phyloP scores from a whole-genome alignment of 768 basidiomycete genomes.

The Rhizopogon sp. region DNA sequence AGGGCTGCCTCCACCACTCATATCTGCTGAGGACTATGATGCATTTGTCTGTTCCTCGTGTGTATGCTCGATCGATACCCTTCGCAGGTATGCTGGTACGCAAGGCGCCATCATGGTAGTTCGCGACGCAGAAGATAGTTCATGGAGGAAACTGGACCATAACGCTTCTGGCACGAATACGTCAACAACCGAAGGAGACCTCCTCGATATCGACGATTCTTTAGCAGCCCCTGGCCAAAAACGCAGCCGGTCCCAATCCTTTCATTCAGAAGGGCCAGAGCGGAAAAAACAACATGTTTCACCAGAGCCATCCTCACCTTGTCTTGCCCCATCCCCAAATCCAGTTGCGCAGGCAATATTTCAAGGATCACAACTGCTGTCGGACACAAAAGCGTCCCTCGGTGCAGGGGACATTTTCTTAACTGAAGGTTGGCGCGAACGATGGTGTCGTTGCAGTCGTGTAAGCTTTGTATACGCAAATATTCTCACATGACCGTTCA shows the following conservation, averaged over 20 bases:
- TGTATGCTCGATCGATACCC: slow-evolving; percentile 46
- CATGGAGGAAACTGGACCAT: slow-evolving; percentile 51
- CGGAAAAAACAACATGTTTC: slow-evolving; percentile 42
- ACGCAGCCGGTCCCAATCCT: slow-evolving; percentile 32
- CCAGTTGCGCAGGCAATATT: slow-evolving; percentile 42
- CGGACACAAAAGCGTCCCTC: slow-evolving; percentile 21
- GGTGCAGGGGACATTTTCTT: slow-evolving; percentile 75
- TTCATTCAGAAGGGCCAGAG: slow-evolving; percentile 28
- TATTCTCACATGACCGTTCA: neutral
- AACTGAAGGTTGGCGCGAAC: slow-evolving; percentile 62
- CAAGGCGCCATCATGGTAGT: slow-evolving; percentile 63
- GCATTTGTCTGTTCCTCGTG: slow-evolving; percentile 69
- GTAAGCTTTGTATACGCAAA: slow-evolving; percentile 32
- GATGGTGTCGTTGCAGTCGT: slow-evolving; percentile 73
- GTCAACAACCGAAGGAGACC: slow-evolving; percentile 12
- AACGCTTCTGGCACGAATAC: neutral
- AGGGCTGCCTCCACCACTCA: slow-evolving; percentile 61
- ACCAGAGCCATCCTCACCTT: slow-evolving; percentile 31
- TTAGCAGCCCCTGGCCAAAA: slow-evolving; percentile 34
- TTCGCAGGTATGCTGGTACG: slow-evolving; percentile 65
- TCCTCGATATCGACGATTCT: slow-evolving; percentile 21
- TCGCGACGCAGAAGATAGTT: slow-evolving; percentile 37
- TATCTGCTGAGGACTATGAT: slow-evolving; percentile 69
- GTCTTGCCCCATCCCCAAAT: slow-evolving; percentile 54
- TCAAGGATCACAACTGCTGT: slow-evolving; percentile 2